These are phyloP conservation scores for Lophiotrema nucula DNA, from an alignment of 495 filamentous ascomycete species.

Conservation along the genomic window DNA sequence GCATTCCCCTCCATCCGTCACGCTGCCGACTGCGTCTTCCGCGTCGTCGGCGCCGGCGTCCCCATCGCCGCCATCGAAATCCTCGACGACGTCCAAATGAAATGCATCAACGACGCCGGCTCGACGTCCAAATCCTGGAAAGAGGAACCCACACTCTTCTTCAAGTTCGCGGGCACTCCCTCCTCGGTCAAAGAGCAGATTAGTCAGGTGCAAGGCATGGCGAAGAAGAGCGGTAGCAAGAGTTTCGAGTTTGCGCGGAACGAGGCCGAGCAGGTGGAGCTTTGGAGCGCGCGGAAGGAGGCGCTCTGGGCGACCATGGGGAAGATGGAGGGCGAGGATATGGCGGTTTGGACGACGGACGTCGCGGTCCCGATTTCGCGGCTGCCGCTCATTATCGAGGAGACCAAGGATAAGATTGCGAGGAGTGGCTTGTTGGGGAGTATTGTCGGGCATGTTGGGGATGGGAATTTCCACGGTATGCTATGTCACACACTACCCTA, in stretches of 20 bases:
- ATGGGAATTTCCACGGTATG: constrained; percentile 77
- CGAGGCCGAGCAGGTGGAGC: constrained; percentile 65
- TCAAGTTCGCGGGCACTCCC: constrained; percentile 85
- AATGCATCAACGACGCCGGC: constrained; percentile 79
- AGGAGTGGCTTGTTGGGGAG: constrained; percentile 64
- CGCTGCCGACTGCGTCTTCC: constrained; percentile 77
- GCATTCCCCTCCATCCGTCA: constrained; percentile 74
- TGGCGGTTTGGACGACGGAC: constrained; percentile 80
- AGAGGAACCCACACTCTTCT: constrained; percentile 83
- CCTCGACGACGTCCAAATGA: constrained; percentile 92
- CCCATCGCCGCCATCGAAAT: constrained; percentile 89
- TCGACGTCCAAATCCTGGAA: constrained; percentile 70
- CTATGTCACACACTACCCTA: no score
- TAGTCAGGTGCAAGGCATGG: constrained; percentile 64
- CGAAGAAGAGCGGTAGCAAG: constrained; percentile 58
- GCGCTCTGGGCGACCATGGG: constrained; percentile 76
- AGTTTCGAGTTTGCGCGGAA: constrained; percentile 78
- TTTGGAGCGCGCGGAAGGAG: constrained; percentile 89
- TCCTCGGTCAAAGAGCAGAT: constrained; percentile 81
- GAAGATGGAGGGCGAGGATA: constrained; percentile 54
- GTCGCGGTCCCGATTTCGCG: constrained; percentile 76
- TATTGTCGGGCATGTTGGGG: constrained; percentile 80
- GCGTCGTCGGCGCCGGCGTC: constrained; percentile 75
- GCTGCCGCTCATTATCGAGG: constrained; percentile 72
- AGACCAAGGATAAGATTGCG: constrained; percentile 70